Evolutionary conservation across 2,329 filamentous ascomycete species (phyloP).

Genomic region (Penicillium digitatum): DNA sequence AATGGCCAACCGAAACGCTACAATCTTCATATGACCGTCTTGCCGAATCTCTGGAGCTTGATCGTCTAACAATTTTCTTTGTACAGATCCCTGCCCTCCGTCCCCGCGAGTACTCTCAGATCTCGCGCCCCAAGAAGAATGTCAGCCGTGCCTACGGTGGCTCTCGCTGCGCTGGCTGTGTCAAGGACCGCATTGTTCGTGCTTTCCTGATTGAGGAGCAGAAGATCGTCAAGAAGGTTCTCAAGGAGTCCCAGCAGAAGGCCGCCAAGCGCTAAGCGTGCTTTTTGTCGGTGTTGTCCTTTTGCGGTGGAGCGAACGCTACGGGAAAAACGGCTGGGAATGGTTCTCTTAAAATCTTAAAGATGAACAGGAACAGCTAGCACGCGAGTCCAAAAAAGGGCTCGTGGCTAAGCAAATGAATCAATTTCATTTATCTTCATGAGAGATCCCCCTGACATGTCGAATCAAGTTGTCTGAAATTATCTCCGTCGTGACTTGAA

Average conservation of each 20-base stretch:
- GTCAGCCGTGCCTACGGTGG: slow-evolving; percentile 98
- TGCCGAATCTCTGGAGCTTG: slow-evolving; percentile 1
- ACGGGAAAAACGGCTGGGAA: slow-evolving; percentile 37
- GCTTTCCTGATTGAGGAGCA: slow-evolving; percentile 99
- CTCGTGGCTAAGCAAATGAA: slow-evolving; percentile 35
- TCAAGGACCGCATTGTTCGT: slow-evolving; percentile 94
- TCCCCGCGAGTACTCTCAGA: slow-evolving; percentile 93
- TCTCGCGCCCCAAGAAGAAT: slow-evolving; percentile 99
- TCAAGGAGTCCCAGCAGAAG: slow-evolving; percentile 91
- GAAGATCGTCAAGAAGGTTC: slow-evolving; percentile 99
- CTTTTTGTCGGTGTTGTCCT: slow-evolving; percentile 36
- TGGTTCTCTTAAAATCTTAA: slow-evolving; percentile 32
- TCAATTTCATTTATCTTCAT: slow-evolving; percentile 31
- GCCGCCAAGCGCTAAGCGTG: slow-evolving; percentile 45
- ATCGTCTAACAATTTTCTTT: slow-evolving; percentile 16
- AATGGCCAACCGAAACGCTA: slow-evolving; percentile 14
- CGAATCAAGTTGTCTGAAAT: slow-evolving; percentile 12
- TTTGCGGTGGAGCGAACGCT: slow-evolving; percentile 35
- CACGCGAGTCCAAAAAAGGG: slow-evolving; percentile 24
- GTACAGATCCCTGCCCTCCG: slow-evolving; percentile 88
- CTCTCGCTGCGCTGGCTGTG: slow-evolving; percentile 97
- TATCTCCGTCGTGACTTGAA: neutral
- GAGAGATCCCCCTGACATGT: slow-evolving; percentile 22
- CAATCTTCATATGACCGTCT: slow-evolving; percentile 5
- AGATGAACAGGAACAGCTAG: slow-evolving; percentile 36